Base-by-base conservation (phyloP, 495 filamentous ascomycete genomes). In the Parathielavia appendiculata region DNA sequence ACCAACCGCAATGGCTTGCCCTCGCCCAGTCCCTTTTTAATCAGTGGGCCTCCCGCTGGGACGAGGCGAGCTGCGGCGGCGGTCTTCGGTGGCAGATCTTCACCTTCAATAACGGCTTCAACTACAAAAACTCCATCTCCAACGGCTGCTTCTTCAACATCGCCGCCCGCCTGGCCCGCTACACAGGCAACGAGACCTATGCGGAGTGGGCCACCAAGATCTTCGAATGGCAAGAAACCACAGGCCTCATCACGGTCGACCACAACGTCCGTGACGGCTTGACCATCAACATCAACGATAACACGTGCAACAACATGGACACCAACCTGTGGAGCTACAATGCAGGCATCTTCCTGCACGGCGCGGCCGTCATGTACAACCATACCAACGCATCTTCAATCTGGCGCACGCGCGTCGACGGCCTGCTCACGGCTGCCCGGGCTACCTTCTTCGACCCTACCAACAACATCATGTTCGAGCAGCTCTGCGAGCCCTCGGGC, bases 51-150 rank as follows among this genome's bases (percentile, higher is more conserved):
- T 67, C 71, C 0, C 80, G 88, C n/a, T 95, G 89, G 89, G 80
- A 92, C 58, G 72, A 74, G 16, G 61, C 63, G 1, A 81, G 76
- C 2, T 96, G 91, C 69, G 77, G 79, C 44, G 91, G 91, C 44
- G 91, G 91, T 2, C 72, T 95, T 51, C 78, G 85, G 56, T 95
- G 91, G 91, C 90, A 95, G 73, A 87, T 95, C 58, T 90, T 83
- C 71, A 76, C 81, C 10, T 91, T 88, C 71, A 89, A 92, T 73
- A 83, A 75, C 23, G 91, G 91, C 11, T 95, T 87, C 70, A 80
- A 82, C 61, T 91, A 87, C 72, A 91, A 91, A 69, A 92, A 92
- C 73, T 79, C 82, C 32, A 85, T 90, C 49, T 86, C 86, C 39
- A 90, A 90, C 69, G 89, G 87, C 6, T 83, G 83, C 58, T 83